Evolutionary conservation across 2,329 filamentous ascomycete genomes (phyloP).

Genomic region (Dendrostoma leiphaemia): DNA sequence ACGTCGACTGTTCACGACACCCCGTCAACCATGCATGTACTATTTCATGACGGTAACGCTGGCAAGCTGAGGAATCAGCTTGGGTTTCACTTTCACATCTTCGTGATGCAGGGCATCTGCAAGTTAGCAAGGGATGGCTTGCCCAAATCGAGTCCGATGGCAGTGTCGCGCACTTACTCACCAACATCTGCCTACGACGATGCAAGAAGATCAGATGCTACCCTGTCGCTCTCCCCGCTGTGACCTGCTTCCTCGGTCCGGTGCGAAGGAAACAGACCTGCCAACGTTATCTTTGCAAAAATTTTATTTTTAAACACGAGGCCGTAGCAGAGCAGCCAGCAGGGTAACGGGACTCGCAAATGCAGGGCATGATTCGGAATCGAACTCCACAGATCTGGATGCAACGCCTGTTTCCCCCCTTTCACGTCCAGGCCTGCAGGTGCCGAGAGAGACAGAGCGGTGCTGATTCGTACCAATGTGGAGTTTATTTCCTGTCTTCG

Average conservation of each 20-base stretch:
- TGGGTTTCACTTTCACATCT: slow-evolving; percentile 5
- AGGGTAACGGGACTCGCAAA: background rate
- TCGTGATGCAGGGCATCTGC: background rate
- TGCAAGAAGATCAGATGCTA: too few relatives aligned
- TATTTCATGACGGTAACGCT: too few relatives aligned
- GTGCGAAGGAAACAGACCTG: background rate
- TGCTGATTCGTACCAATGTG: too few relatives aligned
- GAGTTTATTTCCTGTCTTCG: too few relatives aligned
- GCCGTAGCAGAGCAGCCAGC: slow-evolving; percentile 1
- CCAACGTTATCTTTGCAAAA: background rate
- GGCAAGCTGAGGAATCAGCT: slow-evolving; percentile 10
- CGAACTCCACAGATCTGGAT: slow-evolving; percentile 2
- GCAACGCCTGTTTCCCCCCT: background rate
- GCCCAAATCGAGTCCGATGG: too few relatives aligned
- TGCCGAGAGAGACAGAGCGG: too few relatives aligned
- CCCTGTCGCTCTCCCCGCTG: too few relatives aligned
- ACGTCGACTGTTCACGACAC: too few relatives aligned
- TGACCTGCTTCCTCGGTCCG: background rate
- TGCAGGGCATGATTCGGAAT: background rate
- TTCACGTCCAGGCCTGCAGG: too few relatives aligned
- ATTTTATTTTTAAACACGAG: slow-evolving; percentile 3
- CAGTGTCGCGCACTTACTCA: too few relatives aligned
- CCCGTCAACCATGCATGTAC: too few relatives aligned
- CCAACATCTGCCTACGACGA: background rate
- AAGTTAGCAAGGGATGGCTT: background rate